These are phyloP conservation scores for Onygenales sp. DNA, from an alignment of 2,329 filamentous ascomycete species.

Conservation along the genomic window DNA sequence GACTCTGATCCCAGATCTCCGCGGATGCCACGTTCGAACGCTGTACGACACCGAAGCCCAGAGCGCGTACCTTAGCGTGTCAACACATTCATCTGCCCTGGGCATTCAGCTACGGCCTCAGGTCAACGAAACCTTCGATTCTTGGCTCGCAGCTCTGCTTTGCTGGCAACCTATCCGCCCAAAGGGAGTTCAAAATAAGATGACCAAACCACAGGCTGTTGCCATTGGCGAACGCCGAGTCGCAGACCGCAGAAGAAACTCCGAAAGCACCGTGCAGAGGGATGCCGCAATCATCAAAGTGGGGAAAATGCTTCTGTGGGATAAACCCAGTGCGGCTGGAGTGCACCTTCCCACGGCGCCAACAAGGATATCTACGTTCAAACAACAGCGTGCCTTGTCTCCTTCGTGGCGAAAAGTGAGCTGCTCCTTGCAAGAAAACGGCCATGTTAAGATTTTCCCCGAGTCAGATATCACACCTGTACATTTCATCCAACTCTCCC, in stretches of 20 bases:
- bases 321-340: constrained; percentile 53
- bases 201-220: constrained; percentile 39
- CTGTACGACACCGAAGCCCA: constrained; percentile 38
- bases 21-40: constrained; percentile 40
- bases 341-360: constrained; percentile 22
- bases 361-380: constrained; percentile 43
- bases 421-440: constrained; percentile 89
- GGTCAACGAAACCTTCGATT: constrained; percentile 42
- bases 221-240: constrained; percentile 34
- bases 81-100: constrained; percentile 38
- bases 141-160: constrained; percentile 42
- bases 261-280: constrained; percentile 46
- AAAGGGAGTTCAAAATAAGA: constrained; percentile 41
- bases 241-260: constrained; percentile 35
- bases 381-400: constrained; percentile 47
- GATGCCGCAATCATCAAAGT: constrained; percentile 88
- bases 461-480: constrained; percentile 75
- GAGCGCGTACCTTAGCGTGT: constrained; percentile 39
- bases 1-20: constrained; percentile 40
- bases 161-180: constrained; percentile 44
- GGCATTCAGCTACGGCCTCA: constrained; percentile 40
- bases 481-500: constrained; percentile 75
- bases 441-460: constrained; percentile 81
- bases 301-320: constrained; percentile 83
- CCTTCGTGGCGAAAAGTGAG: constrained; percentile 80